Evolutionary conservation across 331 rosid species (phyloP).

Genomic region (Stylosanthes scabra): DNA sequence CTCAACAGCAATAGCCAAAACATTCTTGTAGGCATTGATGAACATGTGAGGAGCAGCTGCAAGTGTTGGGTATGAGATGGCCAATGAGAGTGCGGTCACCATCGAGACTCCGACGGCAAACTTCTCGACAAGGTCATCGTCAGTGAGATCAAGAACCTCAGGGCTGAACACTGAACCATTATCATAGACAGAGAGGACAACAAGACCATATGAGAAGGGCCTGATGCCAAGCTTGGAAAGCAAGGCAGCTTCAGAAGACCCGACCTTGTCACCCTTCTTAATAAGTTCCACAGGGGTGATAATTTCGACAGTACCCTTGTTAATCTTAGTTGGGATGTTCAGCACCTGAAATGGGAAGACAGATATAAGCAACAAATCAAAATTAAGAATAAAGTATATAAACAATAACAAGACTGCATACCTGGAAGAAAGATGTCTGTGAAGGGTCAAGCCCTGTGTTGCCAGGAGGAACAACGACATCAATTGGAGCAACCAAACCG

Average conservation of each 20-base stretch:
- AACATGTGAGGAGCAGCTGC: conserved; percentile 94
- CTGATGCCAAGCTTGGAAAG: conserved; percentile 90
- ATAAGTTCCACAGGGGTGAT: conserved; percentile 91
- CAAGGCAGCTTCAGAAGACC: conserved; percentile 92
- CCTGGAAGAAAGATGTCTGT: conserved; percentile 98
- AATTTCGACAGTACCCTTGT: conserved; percentile 95
- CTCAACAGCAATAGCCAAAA: conserved; percentile 66
- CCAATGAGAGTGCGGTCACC: conserved; percentile 77
- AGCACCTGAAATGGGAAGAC: conserved; percentile 55
- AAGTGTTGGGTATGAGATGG: conserved; percentile 75
- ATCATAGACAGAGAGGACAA: conserved; percentile 71
- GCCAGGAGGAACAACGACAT: conserved; percentile 91
- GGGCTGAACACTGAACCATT: conserved; percentile 86
- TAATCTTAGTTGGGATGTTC: conserved; percentile 90
- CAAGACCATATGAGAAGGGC: conserved; percentile 93
- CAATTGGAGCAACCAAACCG: conserved; percentile 93
- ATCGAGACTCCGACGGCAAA: conserved; percentile 73
- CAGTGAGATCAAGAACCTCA: conserved; percentile 85
- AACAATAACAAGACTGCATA: conserved; percentile 14
- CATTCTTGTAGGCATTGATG: conserved; percentile 75
- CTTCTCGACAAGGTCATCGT: conserved; percentile 78
- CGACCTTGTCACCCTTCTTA: conserved; percentile 93
- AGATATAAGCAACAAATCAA: background rate
- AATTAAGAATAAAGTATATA: background rate
- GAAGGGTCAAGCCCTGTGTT: conserved; percentile 96